These are phyloP conservation scores for Abortiporus biennis DNA, from an alignment of 1,284 basidiomycete genomes.

Conservation along the genomic window DNA sequence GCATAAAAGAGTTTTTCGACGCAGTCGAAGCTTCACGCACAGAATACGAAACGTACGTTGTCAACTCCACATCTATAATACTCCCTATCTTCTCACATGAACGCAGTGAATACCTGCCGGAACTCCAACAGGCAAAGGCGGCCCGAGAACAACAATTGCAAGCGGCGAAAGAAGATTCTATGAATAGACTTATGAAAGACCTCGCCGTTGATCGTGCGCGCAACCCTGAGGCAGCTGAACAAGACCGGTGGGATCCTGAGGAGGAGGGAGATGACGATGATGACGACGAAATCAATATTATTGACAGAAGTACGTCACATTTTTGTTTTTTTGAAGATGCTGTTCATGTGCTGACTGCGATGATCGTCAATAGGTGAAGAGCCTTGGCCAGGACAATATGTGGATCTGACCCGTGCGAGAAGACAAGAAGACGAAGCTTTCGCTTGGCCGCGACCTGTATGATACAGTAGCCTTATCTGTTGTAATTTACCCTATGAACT, in stretches of 20 bases:
- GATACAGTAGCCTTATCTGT: slow-evolving; percentile 2
- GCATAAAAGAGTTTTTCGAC: slow-evolving; percentile 86
- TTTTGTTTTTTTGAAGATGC: no score
- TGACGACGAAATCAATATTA: slow-evolving; percentile 49
- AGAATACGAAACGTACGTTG: slow-evolving; percentile 80
- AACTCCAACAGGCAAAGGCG: slow-evolving; percentile 68
- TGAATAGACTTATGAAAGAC: slow-evolving; percentile 83
- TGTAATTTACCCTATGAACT: background rate
- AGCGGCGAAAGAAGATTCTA: slow-evolving; percentile 71
- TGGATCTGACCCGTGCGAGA: slow-evolving; percentile 55
- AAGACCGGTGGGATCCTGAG: slow-evolving; percentile 54
- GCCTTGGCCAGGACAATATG: slow-evolving; percentile 63
- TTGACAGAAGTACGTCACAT: slow-evolving; percentile 58
- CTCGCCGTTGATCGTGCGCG: slow-evolving; percentile 65
- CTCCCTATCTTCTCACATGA: background rate
- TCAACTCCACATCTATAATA: slow-evolving; percentile 1
- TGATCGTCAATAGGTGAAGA: slow-evolving; percentile 43
- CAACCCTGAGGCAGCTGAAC: slow-evolving; percentile 46
- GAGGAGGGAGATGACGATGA: slow-evolving; percentile 59
- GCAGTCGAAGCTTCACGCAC: slow-evolving; percentile 84
- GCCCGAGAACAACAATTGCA: slow-evolving; percentile 59
- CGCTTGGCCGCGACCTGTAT: slow-evolving; percentile 59
- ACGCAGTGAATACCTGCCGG: slow-evolving; percentile 84
- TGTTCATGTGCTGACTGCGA: slow-evolving; percentile 9
- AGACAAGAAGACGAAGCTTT: slow-evolving; percentile 45